A percentile compares a stretch with the other conserved stretches of the same genome.
Conservation (phyloP, 2,329 filamentous ascomycete species). For the Fulvia fulva region DNA sequence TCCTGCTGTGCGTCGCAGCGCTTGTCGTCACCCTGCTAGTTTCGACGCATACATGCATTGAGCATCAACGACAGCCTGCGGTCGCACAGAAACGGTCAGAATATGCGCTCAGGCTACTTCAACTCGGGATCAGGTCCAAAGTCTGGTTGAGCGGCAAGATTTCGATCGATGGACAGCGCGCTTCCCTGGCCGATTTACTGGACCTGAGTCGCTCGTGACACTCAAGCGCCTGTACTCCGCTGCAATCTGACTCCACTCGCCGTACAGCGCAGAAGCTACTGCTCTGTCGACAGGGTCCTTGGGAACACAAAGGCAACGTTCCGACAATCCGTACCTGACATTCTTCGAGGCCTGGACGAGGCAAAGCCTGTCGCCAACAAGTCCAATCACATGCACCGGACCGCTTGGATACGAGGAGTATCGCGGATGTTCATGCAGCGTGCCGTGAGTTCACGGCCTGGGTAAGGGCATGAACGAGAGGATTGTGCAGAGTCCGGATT, state of each 20-base stretch:
- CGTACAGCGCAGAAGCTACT: neutral
- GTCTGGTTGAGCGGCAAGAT: constrained; percentile 1
- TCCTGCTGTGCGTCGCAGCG: too few relatives aligned
- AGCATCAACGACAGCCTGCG: neutral
- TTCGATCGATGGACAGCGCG: constrained; percentile 4
- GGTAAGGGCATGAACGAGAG: constrained; percentile 1
- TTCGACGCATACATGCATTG: neutral
- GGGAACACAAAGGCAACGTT: neutral
- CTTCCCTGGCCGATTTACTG: neutral
- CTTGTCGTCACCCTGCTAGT: constrained; percentile 4
- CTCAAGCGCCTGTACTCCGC: constrained; percentile 2
- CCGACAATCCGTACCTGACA: constrained; percentile 3
- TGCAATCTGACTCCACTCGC: neutral
- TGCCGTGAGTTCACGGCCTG: neutral
- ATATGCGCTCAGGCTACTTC: constrained; percentile 2
- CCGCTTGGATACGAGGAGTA: constrained; percentile 1
- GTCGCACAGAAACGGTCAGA: constrained; percentile 1
- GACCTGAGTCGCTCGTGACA: neutral
- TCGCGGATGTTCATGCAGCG: constrained; percentile 5
- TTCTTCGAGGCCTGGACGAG: neutral
- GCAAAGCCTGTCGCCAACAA: neutral
- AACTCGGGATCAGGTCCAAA: neutral
- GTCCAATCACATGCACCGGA: constrained; percentile 2
- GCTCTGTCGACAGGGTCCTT: neutral
- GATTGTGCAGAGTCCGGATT: neutral